phyloP scores from a whole-genome alignment of 306 rosid genomes.

The Carpinus viminea region DNA sequence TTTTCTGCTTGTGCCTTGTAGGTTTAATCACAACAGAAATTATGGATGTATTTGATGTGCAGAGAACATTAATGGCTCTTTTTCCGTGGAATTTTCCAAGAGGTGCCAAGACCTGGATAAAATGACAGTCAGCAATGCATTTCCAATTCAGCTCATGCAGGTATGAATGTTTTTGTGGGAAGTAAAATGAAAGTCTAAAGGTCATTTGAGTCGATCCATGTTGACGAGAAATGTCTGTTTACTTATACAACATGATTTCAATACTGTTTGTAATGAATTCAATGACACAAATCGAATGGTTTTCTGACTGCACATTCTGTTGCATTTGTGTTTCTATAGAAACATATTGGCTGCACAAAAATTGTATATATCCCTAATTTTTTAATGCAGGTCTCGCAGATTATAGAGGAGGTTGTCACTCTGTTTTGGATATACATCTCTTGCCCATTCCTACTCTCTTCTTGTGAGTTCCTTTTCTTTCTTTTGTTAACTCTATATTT shows the following conservation, averaged over 20 bases:
- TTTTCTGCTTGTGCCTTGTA: conserved; percentile 36
- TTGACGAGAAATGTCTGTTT: not conserved
- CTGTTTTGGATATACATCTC: no score
- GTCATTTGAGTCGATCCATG: not conserved
- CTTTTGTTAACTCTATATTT: no score
- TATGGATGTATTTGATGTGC: conserved; percentile 94
- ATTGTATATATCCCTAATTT: no score
- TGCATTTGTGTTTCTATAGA: not conserved
- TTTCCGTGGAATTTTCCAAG: conserved; percentile 54
- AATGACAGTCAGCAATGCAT: conserved; percentile 83
- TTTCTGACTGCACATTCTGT: not conserved
- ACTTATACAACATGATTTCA: no score
- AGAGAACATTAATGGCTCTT: conserved; percentile 71
- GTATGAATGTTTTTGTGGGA: conserved; percentile 30
- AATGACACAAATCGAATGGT: not conserved
- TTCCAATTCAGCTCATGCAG: conserved; percentile 97
- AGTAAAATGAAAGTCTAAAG: not conserved
- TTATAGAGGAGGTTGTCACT: no score
- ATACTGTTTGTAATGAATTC: not conserved
- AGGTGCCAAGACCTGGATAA: conserved; percentile 78
- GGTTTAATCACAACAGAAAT: conserved; percentile 89
- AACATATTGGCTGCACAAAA: not conserved
- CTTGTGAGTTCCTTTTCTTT: no score
- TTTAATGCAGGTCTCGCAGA: no score
- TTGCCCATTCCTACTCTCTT: no score